These are phyloP conservation scores for Sporothrix pseudoabietina DNA, from an alignment of 2,329 filamentous ascomycete genomes.

Conservation along the genomic window DNA sequence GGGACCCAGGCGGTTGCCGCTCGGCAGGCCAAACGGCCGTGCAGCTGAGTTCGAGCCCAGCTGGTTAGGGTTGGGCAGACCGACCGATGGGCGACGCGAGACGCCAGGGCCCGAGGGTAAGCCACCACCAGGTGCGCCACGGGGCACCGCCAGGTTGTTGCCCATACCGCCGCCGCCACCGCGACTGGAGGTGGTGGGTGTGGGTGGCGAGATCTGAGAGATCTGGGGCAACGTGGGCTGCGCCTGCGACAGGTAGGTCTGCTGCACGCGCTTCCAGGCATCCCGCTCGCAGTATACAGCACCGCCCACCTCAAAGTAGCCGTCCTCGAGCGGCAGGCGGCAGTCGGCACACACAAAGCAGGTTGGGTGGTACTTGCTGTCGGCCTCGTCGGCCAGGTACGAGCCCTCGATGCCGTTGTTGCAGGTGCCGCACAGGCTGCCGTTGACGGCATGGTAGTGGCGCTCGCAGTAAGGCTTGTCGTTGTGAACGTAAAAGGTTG, in stretches of 20 bases:
- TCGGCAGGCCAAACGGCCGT: constrained; percentile 42
- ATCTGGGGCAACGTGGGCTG: not conserved
- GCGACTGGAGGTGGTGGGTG: too few species aligned
- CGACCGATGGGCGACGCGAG: constrained; percentile 24
- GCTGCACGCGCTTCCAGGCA: constrained; percentile 60
- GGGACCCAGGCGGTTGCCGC: constrained; percentile 41
- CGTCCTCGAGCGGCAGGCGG: constrained; percentile 70
- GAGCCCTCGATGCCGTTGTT: constrained; percentile 87
- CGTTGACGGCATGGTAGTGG: constrained; percentile 91
- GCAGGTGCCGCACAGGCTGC: constrained; percentile 79
- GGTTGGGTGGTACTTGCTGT: constrained; percentile 79
- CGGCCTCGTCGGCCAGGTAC: constrained; percentile 80
- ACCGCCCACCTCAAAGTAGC: constrained; percentile 88
- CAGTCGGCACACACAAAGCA: constrained; percentile 88
- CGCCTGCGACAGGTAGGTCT: constrained; percentile 27
- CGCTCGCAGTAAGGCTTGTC: constrained; percentile 88
- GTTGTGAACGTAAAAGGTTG: constrained; percentile 88
- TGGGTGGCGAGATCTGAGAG: not conserved
- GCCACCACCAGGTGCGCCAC: constrained; percentile 22
- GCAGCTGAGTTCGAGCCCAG: constrained; percentile 26
- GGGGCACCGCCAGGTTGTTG: constrained; percentile 19
- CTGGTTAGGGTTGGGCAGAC: constrained; percentile 25
- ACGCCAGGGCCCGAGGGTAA: constrained; percentile 28
- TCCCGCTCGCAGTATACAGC: constrained; percentile 84
- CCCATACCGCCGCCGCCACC: constrained; percentile 1